Evolutionary conservation across 164 flowering plant genomes (phyloP), one percentile per base, ranked within the genome.

Genomic region (Brasenia schreberi): DNA sequence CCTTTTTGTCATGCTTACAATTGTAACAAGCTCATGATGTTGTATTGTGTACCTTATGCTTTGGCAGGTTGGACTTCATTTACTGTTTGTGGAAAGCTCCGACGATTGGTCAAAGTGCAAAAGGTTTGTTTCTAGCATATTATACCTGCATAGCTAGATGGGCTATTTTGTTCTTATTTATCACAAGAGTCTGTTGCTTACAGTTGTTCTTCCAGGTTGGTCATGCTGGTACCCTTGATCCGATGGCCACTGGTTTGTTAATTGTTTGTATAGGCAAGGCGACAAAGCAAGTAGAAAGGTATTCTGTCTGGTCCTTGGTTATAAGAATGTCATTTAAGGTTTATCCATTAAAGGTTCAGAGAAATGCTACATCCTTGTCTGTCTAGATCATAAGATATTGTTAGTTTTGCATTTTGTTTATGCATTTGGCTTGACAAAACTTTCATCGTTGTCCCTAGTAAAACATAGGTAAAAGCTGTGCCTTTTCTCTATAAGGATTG

Each of bases 161-260:
- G 39, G 39, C 39, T 33, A 33, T 33, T 33, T 33, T 33, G 39
- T 33, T 33, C 39, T n/a, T 61, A 61, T 61, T 61, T 61, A 18
- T 18, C 18, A 18, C 18, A 11, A 7, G 27, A 61, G 12, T 18
- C 33, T 61, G 10, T 61, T 61, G 63, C 33, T 23, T 61, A 23
- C 63, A 61, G 58, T 52, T 61, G 64, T 65, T 5, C 17, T 77
- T 70, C 42, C 80, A 94, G 98, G 96, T 94, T 17, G 99, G 97
- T 43, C 99, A 94, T 81, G 93, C 96, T 70, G 99, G 99, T 66
- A 94, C 99, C 11, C 93, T 94, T 73, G 99, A 94, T 83, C 99
- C 99, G 66, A 89, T 91, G 96, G 97, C 99, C 52, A 94, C 96
- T 79, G 99, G 97, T 62, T 79, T 94, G 49, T 80, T 94, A 79